Conservation (phyloP, 169 alveolate genomes). For the Eimeria maxima region DNA sequence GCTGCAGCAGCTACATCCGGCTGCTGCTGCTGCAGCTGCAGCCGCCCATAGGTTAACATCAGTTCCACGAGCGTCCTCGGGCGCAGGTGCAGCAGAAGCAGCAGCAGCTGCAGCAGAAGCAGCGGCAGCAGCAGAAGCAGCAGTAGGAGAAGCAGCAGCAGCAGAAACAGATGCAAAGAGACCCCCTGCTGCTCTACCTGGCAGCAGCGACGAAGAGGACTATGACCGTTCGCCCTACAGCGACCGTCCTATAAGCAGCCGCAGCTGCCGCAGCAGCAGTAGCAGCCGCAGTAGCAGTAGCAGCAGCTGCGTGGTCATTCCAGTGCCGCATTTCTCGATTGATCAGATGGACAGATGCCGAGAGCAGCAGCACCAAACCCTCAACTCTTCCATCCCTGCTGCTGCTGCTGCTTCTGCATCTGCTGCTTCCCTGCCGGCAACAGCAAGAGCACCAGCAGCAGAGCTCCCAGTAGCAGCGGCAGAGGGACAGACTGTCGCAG, state of each 20-base stretch:
- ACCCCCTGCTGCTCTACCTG: conserved; percentile 24
- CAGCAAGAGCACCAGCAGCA: no score
- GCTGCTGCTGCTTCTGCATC: no score
- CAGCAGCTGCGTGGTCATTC: conserved; percentile 29
- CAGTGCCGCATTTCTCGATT: conserved; percentile 35
- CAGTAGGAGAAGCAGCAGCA: neutral
- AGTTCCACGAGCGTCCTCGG: neutral
- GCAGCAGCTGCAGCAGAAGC: neutral
- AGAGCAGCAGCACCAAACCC: conserved; percentile 7
- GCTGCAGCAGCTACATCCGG: conserved; percentile 75
- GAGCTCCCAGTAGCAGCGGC: no score
- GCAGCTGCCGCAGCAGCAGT: conserved; percentile 64
- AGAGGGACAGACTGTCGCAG: no score
- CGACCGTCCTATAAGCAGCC: conserved; percentile 29
- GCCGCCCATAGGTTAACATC: neutral
- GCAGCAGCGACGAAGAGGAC: conserved; percentile 58
- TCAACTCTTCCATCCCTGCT: neutral
- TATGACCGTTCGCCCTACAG: neutral
- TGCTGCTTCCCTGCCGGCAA: no score
- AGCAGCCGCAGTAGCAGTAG: conserved; percentile 30
- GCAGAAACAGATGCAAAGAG: neutral
- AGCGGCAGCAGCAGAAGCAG: neutral
- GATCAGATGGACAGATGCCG: conserved; percentile 43
- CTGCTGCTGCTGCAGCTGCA: conserved; percentile 42
- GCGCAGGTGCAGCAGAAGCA: neutral